These are phyloP conservation scores for Mycena sanguinolenta DNA, from an alignment of 768 basidiomycete genomes.

Conservation along the genomic window DNA sequence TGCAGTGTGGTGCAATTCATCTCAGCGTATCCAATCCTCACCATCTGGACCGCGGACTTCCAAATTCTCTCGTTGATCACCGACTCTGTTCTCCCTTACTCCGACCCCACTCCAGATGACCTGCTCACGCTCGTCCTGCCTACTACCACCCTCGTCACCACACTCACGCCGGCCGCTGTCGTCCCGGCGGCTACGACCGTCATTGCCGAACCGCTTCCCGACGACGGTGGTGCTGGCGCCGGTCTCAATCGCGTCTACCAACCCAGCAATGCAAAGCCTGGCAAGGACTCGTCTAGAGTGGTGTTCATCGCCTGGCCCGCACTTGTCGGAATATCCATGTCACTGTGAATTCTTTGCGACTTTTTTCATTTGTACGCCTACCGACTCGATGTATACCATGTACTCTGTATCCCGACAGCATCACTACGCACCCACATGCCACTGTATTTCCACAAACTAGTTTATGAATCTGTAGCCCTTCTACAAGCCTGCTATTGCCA, in stretches of 20 bases:
- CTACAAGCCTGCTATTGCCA: no score
- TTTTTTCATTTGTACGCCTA: background rate
- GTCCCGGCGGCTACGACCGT: constrained; percentile 34
- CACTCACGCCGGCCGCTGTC: constrained; percentile 22
- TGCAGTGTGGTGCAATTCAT: constrained; percentile 53
- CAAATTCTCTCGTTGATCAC: constrained; percentile 47
- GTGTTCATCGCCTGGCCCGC: constrained; percentile 70
- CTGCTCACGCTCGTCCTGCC: constrained; percentile 40
- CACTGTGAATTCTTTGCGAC: constrained; percentile 48
- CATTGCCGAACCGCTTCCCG: constrained; percentile 24
- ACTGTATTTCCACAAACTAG: no score
- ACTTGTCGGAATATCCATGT: constrained; percentile 69
- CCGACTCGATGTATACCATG: background rate
- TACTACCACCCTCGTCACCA: constrained; percentile 26
- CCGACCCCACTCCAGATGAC: constrained; percentile 19
- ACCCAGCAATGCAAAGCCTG: constrained; percentile 37
- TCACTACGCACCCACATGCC: background rate
- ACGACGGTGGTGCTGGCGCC: constrained; percentile 15
- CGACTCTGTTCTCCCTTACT: constrained; percentile 37
- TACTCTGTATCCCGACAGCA: constrained; percentile 24
- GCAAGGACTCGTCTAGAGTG: constrained; percentile 53
- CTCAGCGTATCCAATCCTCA: constrained; percentile 41
- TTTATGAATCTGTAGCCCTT: no score
- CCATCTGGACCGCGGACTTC: constrained; percentile 65
- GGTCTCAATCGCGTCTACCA: constrained; percentile 17